These are phyloP conservation scores for Globisporangium paddicum DNA, from an alignment of 352 stramenopile genomes.

Conservation along the genomic window DNA sequence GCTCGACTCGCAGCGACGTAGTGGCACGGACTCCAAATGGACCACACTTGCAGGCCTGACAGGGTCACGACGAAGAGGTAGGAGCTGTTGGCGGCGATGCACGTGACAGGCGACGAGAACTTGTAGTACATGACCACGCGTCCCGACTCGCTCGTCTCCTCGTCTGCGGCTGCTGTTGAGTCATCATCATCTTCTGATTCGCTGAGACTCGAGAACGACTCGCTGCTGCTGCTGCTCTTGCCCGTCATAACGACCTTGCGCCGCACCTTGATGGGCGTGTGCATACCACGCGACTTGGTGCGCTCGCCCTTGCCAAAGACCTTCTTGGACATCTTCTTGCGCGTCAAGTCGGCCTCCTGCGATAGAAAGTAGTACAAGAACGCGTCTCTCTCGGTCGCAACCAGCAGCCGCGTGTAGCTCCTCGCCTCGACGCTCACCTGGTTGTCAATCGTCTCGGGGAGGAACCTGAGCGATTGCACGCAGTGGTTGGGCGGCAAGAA, in stretches of 20 bases:
- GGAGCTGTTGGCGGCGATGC: constrained; percentile 78
- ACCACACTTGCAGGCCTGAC: constrained; percentile 75
- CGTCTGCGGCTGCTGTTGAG: constrained; percentile 6
- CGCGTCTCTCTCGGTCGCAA: constrained; percentile 53
- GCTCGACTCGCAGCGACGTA: constrained; percentile 66
- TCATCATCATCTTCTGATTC: neutral
- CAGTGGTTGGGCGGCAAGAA: constrained; percentile 75
- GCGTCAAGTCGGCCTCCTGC: constrained; percentile 57
- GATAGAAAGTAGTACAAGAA: constrained; percentile 86
- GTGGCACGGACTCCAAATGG: constrained; percentile 84
- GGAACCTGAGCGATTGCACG: constrained; percentile 60
- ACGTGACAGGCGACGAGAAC: constrained; percentile 57
- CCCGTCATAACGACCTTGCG: constrained; percentile 21
- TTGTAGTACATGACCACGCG: constrained; percentile 85
- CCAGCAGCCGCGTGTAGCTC: constrained; percentile 71
- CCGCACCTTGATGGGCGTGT: constrained; percentile 36
- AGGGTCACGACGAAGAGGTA: constrained; percentile 79
- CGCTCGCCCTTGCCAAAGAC: constrained; percentile 46
- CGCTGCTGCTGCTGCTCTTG: constrained; percentile 9
- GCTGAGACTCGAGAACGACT: constrained; percentile 36
- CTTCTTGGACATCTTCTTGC: constrained; percentile 78
- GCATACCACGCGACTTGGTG: constrained; percentile 34
- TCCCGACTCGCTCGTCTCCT: constrained; percentile 36
- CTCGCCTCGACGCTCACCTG: constrained; percentile 63
- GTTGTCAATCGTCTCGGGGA: constrained; percentile 83